These are phyloP conservation scores for Wallacemonas collosoma DNA, from an alignment of 208 protist species.

Conservation along the genomic window DNA sequence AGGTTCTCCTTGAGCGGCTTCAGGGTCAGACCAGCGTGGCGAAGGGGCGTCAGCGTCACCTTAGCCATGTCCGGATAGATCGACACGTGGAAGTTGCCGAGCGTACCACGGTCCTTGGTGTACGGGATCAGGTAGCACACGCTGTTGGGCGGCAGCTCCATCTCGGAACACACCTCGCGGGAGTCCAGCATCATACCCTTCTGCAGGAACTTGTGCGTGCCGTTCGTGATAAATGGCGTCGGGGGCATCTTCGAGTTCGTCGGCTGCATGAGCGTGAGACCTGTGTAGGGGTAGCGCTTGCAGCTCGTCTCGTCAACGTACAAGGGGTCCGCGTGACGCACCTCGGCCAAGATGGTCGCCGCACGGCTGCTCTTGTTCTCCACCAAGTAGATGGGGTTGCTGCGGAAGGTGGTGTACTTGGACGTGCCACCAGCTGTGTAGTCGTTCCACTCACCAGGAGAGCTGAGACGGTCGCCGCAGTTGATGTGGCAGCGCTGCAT, in stretches of 20 bases:
- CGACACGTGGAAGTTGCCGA: slow-evolving; percentile 72
- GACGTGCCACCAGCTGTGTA: slow-evolving; percentile 66
- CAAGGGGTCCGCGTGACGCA: slow-evolving; percentile 48
- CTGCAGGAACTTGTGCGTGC: slow-evolving; percentile 73
- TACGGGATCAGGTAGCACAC: slow-evolving; percentile 85
- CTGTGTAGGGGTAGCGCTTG: slow-evolving; percentile 83
- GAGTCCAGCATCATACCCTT: slow-evolving; percentile 85
- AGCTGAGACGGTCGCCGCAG: slow-evolving; percentile 79
- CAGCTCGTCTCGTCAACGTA: slow-evolving; percentile 60
- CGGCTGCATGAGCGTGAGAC: slow-evolving; percentile 75
- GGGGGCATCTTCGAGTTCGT: slow-evolving; percentile 57
- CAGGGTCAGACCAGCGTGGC: slow-evolving; percentile 59
- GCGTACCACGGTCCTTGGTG: slow-evolving; percentile 70
- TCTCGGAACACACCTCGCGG: slow-evolving; percentile 74
- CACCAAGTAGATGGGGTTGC: slow-evolving; percentile 84
- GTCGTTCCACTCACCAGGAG: slow-evolving; percentile 70
- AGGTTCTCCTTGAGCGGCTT: slow-evolving; percentile 40
- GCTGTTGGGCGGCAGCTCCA: slow-evolving; percentile 74
- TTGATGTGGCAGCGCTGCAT: slow-evolving; percentile 88
- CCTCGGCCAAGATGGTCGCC: slow-evolving; percentile 67
- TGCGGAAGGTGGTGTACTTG: slow-evolving; percentile 87
- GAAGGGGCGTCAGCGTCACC: slow-evolving; percentile 75
- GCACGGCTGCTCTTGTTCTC: slow-evolving; percentile 76
- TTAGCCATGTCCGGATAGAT: slow-evolving; percentile 83
- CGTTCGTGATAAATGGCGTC: slow-evolving; percentile 72